phyloP scores from a whole-genome alignment of 768 basidiomycete species.

The Trametes elegans region DNA sequence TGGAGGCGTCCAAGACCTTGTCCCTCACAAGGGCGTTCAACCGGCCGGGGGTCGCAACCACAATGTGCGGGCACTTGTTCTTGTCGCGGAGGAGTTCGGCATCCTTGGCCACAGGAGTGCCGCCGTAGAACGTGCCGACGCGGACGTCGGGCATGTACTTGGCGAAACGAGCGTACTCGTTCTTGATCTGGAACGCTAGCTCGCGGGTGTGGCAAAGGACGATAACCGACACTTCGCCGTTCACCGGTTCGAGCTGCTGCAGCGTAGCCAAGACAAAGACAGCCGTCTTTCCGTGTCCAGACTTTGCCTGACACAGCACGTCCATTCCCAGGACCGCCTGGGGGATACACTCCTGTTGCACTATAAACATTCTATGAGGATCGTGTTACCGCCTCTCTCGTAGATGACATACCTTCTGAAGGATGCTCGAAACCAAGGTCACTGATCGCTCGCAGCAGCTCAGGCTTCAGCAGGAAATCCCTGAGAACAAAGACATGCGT shows the following conservation, averaged over 20 bases:
- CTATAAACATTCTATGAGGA: conserved; percentile 38
- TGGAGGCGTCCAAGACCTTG: conserved; percentile 91
- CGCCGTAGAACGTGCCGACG: conserved; percentile 97
- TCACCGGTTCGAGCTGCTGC: conserved; percentile 97
- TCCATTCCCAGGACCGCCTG: conserved; percentile 99
- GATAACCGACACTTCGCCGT: conserved; percentile 96
- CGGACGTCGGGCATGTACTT: conserved; percentile 99
- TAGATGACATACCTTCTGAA: conserved; percentile 76
- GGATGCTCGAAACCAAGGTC: conserved; percentile 99
- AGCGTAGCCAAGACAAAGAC: conserved; percentile 98
- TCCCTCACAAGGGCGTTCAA: conserved; percentile 94
- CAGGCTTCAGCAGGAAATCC: conserved; percentile 97
- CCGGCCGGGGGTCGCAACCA: conserved; percentile 97
- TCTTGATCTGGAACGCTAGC: conserved; percentile 99
- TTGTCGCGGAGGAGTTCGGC: conserved; percentile 93
- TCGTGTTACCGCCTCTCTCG: neutral
- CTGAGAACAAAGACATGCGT: conserved; percentile 39
- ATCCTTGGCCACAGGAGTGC: conserved; percentile 92
- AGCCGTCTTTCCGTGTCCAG: conserved; percentile 97
- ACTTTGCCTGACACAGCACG: conserved; percentile 99
- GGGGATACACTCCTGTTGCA: conserved; percentile 99
- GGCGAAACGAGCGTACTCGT: conserved; percentile 98
- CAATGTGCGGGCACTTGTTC: conserved; percentile 96
- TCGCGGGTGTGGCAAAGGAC: conserved; percentile 99
- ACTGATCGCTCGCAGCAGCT: conserved; percentile 94